These are phyloP conservation scores for Phaeosphaeria sp. DNA, from an alignment of 2,329 filamentous ascomycete species.

Conservation along the genomic window DNA sequence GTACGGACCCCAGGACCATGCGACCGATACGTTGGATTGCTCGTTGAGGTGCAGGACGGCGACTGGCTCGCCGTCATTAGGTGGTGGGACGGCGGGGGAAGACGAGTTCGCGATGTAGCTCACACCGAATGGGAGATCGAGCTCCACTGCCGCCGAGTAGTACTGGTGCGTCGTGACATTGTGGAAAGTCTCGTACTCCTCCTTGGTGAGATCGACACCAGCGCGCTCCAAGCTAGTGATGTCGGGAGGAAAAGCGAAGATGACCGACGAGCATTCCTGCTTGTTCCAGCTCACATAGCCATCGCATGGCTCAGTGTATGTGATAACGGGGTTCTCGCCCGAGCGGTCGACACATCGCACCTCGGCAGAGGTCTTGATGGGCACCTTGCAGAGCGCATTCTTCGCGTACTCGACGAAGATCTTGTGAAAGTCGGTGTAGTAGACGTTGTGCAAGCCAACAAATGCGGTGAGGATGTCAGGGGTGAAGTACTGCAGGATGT, in stretches of 20 bases:
- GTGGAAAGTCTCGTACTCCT: conserved; percentile 41
- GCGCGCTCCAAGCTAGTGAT: conserved; percentile 41
- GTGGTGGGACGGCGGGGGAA: conserved; percentile 35
- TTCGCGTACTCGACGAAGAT: conserved; percentile 43
- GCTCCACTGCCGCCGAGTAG: conserved; percentile 44
- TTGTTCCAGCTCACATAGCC: conserved; percentile 41
- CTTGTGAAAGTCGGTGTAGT: conserved; percentile 49
- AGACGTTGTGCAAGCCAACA: conserved; percentile 44
- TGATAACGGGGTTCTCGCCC: conserved; percentile 39
- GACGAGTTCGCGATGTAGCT: conserved; percentile 41
- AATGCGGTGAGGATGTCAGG: conserved; percentile 48
- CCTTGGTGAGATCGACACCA: conserved; percentile 42
- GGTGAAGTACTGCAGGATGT: conserved; percentile 48
- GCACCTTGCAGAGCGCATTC: conserved; percentile 38
- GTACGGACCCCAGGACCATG: conserved; percentile 49
- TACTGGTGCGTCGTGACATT: conserved; percentile 46
- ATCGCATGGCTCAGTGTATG: conserved; percentile 39
- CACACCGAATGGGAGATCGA: conserved; percentile 45
- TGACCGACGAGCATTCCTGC: conserved; percentile 44
- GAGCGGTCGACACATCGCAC: conserved; percentile 46
- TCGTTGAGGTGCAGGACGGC: conserved; percentile 42
- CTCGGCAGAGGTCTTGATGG: conserved; percentile 42
- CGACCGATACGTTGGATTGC: conserved; percentile 38
- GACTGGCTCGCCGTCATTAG: conserved; percentile 42
- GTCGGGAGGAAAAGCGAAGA: conserved; percentile 46